These are phyloP conservation scores for Solanum hybrid DNA, from an alignment of 305 asterid genomes.

Conservation along the genomic window DNA sequence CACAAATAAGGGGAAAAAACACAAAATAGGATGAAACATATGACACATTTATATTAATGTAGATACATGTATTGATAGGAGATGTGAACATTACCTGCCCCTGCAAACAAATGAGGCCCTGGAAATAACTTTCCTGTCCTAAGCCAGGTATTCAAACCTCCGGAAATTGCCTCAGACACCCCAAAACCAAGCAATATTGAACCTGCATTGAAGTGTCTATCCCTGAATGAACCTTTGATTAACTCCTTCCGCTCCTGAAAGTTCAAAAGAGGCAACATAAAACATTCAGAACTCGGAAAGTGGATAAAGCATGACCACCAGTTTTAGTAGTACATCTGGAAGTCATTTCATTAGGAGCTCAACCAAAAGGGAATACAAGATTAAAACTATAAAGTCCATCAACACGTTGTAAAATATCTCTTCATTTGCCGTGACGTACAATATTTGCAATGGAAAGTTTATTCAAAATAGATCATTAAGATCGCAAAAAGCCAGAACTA, in stretches of 20 bases:
- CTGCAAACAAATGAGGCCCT: constrained; percentile 87
- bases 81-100: constrained; percentile 47
- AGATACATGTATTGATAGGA: not conserved
- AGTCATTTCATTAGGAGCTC: not conserved
- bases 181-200: constrained; percentile 82
- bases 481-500: not conserved
- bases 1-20: not conserved
- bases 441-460: not conserved
- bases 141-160: constrained; percentile 74
- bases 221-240: constrained; percentile 80
- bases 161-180: constrained; percentile 55
- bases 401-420: not conserved
- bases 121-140: constrained; percentile 92
- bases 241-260: constrained; percentile 75
- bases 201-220: constrained; percentile 83
- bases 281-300: not conserved
- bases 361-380: not conserved
- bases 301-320: not conserved
- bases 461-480: not conserved
- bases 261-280: not conserved
- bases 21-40: not conserved
- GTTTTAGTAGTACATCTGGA: not conserved
- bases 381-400: not conserved
- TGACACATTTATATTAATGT: not conserved
- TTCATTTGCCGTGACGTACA: not conserved